These are phyloP conservation scores for Neurospora sp. DNA, from an alignment of 495 filamentous ascomycete genomes.

Conservation along the genomic window DNA sequence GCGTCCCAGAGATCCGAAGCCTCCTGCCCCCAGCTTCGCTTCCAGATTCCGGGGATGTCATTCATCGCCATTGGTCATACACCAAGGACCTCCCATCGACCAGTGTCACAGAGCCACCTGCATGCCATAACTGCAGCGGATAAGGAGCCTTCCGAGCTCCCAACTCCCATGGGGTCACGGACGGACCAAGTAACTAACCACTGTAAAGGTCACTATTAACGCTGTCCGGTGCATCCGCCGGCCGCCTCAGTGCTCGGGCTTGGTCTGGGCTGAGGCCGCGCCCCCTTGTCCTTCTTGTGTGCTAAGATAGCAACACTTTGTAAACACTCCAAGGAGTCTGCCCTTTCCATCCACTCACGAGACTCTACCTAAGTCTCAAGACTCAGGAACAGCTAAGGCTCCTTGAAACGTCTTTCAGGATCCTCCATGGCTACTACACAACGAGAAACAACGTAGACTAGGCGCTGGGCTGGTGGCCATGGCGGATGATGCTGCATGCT, in stretches of 20 bases:
- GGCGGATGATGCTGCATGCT: background rate
- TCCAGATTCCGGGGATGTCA: background rate
- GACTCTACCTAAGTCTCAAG: background rate
- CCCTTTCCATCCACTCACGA: background rate
- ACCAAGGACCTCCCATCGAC: background rate
- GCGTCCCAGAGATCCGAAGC: background rate
- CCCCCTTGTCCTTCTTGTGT: background rate
- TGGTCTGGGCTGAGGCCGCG: background rate
- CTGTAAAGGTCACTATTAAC: background rate
- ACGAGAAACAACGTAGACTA: background rate
- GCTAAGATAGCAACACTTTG: background rate
- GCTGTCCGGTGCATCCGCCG: background rate
- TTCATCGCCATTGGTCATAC: background rate
- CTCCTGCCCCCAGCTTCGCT: background rate
- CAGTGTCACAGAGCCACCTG: background rate
- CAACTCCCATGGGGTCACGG: background rate
- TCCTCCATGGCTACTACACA: background rate
- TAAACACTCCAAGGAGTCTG: background rate
- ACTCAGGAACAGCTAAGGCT: background rate
- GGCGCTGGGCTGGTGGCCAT: background rate
- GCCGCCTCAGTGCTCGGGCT: background rate
- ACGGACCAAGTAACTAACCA: background rate
- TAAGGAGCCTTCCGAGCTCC: background rate
- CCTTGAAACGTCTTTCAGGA: background rate
- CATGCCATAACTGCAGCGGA: background rate